phyloP scores from a whole-genome alignment of 1,139 yeast genomes.

The Suhomyces choctaworum region DNA sequence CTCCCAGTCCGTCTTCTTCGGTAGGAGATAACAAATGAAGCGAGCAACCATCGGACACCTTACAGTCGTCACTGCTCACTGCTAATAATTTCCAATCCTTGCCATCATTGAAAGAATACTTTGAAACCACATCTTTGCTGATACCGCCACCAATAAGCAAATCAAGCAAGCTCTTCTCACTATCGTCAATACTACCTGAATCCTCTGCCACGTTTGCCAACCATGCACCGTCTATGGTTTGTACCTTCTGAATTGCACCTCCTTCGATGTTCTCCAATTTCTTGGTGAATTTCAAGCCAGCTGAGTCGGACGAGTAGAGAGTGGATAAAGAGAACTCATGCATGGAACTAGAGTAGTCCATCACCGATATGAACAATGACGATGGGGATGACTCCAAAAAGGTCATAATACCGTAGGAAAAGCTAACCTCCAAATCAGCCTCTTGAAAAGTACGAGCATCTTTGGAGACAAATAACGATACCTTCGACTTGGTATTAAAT shows the following conservation, averaged over 20 bases:
- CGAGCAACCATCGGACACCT: conserved; percentile 50
- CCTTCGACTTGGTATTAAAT: conserved; percentile 40
- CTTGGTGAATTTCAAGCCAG: conserved; percentile 57
- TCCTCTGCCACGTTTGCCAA: conserved; percentile 44
- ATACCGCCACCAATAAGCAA: conserved; percentile 28
- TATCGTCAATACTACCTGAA: conserved; percentile 16
- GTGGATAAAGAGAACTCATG: conserved; percentile 31
- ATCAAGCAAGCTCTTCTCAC: conserved; percentile 28
- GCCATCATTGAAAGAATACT: conserved; percentile 66
- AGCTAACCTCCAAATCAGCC: conserved; percentile 53
- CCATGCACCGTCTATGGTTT: conserved; percentile 73
- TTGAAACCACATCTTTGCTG: conserved; percentile 21
- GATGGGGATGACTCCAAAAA: conserved; percentile 57
- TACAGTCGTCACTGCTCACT: conserved; percentile 49
- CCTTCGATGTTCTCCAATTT: conserved; percentile 46
- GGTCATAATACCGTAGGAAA: conserved; percentile 45
- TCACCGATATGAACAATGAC: conserved; percentile 55
- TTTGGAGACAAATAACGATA: conserved; percentile 55
- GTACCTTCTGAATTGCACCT: conserved; percentile 50
- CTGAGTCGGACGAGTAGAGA: conserved; percentile 60
- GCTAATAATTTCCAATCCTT: conserved; percentile 57
- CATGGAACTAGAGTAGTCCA: conserved; percentile 29
- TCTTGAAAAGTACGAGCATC: conserved; percentile 54
- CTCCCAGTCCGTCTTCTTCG: conserved; percentile 57
- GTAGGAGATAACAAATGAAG: conserved; percentile 55